Evolutionary conservation across 805 yeast genomes (phyloP), one percentile per base, ranked within the genome.

Genomic region (Candida sonorensis): DNA sequence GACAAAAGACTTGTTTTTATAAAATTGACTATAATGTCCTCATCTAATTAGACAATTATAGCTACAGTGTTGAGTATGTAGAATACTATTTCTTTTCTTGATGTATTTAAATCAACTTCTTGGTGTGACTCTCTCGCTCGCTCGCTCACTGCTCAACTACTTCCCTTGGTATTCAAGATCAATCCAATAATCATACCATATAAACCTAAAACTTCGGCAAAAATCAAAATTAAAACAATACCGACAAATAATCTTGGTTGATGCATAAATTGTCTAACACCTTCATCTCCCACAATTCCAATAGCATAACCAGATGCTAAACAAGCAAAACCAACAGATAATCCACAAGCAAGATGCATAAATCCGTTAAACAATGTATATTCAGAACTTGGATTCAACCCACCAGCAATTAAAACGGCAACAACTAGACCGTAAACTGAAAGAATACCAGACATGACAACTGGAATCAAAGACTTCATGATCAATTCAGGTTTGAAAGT

Each of bases 261-360:
- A 63, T 88, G 97, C 54, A 94, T 88, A 50, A 87, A 81, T 60
- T 95, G 95, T 69, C 97, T 83, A 36, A 90, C 97, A 70, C 98
- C 98, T 43, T 95, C 97, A 62, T 90, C 98, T 61, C 98, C 98
- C 45, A 90, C 98, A 45, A 90, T 87, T 66, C 98, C 98, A 66
- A 90, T 90, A 37, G 98, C 92, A 61, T 88, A 92, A 27, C 99
- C 99, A 38, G 95, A 83, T 25, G 97, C 88, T 54, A 92, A 69
- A 58, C 97, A 88, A 4, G 97, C 87, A 53, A 92, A 86, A 2
- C 99, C 99, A 27, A 92, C 99, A 23, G 94, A 76, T 38, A 90
- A 64, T 2, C 99, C 99, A 61, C 97, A 87, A 33, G 94, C 88
- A 57, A 92, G 67, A 62, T 92, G 99, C 94, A 92, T 86, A 59